These are phyloP conservation scores for Aureobasidium subglaciale DNA, from an alignment of 2,329 filamentous ascomycete genomes.

Conservation along the genomic window DNA sequence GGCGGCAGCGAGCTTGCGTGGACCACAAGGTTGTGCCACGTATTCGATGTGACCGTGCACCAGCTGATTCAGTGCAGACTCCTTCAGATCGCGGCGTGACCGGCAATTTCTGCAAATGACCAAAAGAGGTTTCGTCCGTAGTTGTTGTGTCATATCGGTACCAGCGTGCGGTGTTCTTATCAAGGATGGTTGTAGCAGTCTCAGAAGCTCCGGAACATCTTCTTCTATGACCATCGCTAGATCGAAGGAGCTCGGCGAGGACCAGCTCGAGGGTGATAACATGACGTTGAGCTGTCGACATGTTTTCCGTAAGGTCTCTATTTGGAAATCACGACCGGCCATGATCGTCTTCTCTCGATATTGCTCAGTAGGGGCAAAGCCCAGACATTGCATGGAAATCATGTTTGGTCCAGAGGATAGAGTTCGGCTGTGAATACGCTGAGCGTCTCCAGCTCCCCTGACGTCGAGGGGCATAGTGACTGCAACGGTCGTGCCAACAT, in stretches of 20 bases:
- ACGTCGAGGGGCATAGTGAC: slow-evolving; percentile 39
- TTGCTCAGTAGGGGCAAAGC: slow-evolving; percentile 13
- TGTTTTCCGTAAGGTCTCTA: neutral
- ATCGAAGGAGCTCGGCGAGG: neutral
- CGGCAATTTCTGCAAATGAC: slow-evolving; percentile 13
- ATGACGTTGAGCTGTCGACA: slow-evolving; percentile 3
- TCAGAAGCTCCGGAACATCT: slow-evolving; percentile 2
- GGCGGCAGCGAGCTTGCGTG: slow-evolving; percentile 7
- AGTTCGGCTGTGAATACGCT: neutral
- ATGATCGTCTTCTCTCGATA: neutral
- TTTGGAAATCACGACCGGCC: slow-evolving; percentile 2
- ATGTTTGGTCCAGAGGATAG: slow-evolving; percentile 8
- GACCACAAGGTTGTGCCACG: slow-evolving; percentile 15
- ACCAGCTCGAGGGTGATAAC: neutral
- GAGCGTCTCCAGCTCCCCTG: neutral
- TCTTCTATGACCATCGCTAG: neutral
- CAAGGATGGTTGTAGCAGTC: neutral
- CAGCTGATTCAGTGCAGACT: slow-evolving; percentile 7
- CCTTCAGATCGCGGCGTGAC: slow-evolving; percentile 2
- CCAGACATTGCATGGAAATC: slow-evolving; percentile 1
- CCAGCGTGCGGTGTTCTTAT: neutral
- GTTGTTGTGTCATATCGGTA: neutral
- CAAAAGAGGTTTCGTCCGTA: slow-evolving; percentile 10
- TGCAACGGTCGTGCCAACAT: slow-evolving; percentile 40
- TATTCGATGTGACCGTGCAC: slow-evolving; percentile 9